Conservation (phyloP, 371 early-diverging fungal species). For the Mucor indicus region DNA sequence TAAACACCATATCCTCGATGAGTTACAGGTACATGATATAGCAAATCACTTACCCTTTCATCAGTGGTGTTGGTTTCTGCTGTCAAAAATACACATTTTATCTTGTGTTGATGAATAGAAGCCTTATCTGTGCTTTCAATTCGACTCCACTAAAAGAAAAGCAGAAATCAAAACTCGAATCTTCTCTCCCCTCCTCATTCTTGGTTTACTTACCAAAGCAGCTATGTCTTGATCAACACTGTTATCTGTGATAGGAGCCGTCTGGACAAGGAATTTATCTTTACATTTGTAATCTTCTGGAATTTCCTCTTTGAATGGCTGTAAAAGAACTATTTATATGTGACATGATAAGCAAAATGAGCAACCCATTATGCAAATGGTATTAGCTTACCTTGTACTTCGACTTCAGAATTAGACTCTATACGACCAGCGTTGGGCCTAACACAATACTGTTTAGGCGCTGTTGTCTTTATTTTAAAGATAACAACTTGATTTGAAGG, state of each 20-base stretch:
- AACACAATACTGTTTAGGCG: conserved; percentile 96
- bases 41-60: too few species aligned
- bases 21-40: too few species aligned
- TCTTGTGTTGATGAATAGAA: conserved; percentile 61
- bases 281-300: conserved; percentile 81
- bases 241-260: conserved; percentile 70
- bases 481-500: conserved; percentile 64
- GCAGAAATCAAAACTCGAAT: too few species aligned
- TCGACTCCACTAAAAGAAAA: conserved; percentile 50
- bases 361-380: too few species aligned
- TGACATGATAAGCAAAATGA: not conserved
- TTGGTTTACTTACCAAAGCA: too few species aligned
- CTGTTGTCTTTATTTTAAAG: conserved; percentile 98
- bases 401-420: conserved; percentile 66
- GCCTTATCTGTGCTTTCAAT: conserved; percentile 50
- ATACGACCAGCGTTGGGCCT: conserved; percentile 93
- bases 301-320: conserved; percentile 84
- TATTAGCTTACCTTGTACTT: conserved; percentile 68
- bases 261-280: conserved; percentile 95
- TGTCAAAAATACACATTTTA: conserved; percentile 59
- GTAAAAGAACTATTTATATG: conserved; percentile 87
- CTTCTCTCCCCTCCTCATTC: too few species aligned
- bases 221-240: too few species aligned
- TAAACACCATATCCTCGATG: too few species aligned
- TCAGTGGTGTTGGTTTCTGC: too few species aligned